phyloP scores from a whole-genome alignment of 2,329 filamentous ascomycete species.

The Sporothrix pallida region DNA sequence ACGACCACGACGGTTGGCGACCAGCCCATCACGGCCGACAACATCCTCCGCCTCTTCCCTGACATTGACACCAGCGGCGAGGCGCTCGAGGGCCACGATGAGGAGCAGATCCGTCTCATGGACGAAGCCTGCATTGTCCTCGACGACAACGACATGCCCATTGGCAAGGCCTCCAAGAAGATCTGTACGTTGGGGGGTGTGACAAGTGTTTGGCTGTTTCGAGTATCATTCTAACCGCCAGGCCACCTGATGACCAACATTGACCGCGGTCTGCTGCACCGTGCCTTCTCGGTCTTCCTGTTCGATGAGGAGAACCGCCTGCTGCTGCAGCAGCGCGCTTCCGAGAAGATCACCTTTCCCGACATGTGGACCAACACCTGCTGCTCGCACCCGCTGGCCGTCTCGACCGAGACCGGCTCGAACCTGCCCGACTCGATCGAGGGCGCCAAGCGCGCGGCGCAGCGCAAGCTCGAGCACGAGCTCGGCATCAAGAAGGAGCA shows the following conservation, averaged over 20 bases:
- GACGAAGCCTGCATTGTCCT: conserved; percentile 98
- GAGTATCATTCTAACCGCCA: conserved; percentile 46
- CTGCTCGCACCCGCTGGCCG: conserved; percentile 94
- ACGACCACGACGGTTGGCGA: conserved; percentile 56
- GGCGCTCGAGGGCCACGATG: conserved; percentile 89
- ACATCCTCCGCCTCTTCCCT: conserved; percentile 85
- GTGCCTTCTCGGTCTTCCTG: conserved; percentile 96
- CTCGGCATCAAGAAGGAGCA: conserved; percentile 88
- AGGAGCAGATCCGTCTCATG: conserved; percentile 97
- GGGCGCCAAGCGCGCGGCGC: conserved; percentile 89
- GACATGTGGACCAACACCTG: conserved; percentile 99
- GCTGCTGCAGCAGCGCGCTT: conserved; percentile 91
- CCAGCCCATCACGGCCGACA: conserved; percentile 78
- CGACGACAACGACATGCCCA: conserved; percentile 88
- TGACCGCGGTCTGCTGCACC: conserved; percentile 91
- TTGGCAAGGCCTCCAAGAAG: conserved; percentile 98
- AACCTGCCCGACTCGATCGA: conserved; percentile 78
- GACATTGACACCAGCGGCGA: conserved; percentile 75
- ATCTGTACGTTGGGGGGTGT: conserved; percentile 71
- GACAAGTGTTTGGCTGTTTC: not conserved
- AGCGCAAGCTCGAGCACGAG: conserved; percentile 93
- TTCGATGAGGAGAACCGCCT: conserved; percentile 94
- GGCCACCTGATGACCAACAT: conserved; percentile 99
- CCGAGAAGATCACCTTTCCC: conserved; percentile 98
- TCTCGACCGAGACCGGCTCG: conserved; percentile 87